phyloP scores from a whole-genome alignment of 2,329 filamentous ascomycete genomes.

The Ceratocystis papillata region DNA sequence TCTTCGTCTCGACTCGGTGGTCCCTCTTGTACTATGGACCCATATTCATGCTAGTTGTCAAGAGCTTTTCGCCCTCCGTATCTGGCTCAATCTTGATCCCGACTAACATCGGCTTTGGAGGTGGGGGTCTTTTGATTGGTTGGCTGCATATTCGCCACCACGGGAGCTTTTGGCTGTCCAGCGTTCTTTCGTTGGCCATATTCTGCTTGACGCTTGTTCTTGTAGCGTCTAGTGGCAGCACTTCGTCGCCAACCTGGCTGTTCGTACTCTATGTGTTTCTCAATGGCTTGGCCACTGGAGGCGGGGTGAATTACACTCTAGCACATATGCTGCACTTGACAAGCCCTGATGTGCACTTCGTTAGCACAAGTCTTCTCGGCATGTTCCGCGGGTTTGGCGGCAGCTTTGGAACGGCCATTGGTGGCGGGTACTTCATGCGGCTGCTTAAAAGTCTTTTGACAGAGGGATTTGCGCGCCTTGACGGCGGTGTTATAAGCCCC shows the following conservation, averaged over 20 bases:
- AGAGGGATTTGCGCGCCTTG: conserved; percentile 44
- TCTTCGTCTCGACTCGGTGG: conserved; percentile 75
- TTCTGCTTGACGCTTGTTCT: conserved; percentile 51
- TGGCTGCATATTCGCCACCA: conserved; percentile 62
- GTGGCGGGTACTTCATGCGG: conserved; percentile 63
- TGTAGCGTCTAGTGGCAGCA: conserved; percentile 45
- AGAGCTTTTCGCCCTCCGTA: conserved; percentile 55
- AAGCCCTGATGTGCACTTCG: conserved; percentile 54
- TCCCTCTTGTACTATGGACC: conserved; percentile 70
- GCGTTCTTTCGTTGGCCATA: conserved; percentile 47
- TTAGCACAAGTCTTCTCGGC: conserved; percentile 62
- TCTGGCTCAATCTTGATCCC: conserved; percentile 69
- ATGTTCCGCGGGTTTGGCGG: conserved; percentile 76
- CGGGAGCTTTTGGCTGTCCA: conserved; percentile 61
- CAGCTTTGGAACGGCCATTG: conserved; percentile 68
- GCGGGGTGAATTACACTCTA: conserved; percentile 67
- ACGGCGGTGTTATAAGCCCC: conserved; percentile 32
- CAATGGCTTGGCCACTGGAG: conserved; percentile 64
- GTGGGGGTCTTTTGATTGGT: conserved; percentile 62
- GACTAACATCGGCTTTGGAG: conserved; percentile 68
- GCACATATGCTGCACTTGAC: conserved; percentile 70
- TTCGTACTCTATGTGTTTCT: conserved; percentile 53
- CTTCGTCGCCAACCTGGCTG: conserved; percentile 38
- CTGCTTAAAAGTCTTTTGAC: conserved; percentile 46
- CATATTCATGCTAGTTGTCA: conserved; percentile 66